phyloP scores from a whole-genome alignment of 495 filamentous ascomycete species.

The Oidiodendron maius region DNA sequence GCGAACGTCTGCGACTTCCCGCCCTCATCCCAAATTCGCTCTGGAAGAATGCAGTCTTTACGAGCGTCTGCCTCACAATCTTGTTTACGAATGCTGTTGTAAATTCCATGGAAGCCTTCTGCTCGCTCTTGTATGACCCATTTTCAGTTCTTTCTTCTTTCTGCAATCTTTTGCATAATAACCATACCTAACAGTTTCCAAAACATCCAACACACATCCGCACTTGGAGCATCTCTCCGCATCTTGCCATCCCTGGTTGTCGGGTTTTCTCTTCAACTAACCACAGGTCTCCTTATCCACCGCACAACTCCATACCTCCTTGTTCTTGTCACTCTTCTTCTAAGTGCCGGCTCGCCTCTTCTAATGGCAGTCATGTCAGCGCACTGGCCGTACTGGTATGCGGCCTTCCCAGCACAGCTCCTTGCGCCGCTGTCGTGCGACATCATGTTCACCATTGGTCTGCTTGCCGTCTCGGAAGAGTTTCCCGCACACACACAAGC shows the following conservation, averaged over 20 bases:
- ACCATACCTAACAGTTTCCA: slow-evolving; percentile 35
- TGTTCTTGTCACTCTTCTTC: slow-evolving; percentile 35
- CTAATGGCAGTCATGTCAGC: slow-evolving; percentile 42
- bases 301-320: slow-evolving; percentile 40
- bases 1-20: slow-evolving; percentile 32
- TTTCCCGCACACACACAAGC: slow-evolving; percentile 53
- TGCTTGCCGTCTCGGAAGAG: slow-evolving; percentile 49
- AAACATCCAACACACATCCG: slow-evolving; percentile 35
- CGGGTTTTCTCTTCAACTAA: slow-evolving; percentile 45
- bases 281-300: slow-evolving; percentile 49
- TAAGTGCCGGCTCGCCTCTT: slow-evolving; percentile 44
- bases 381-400: slow-evolving; percentile 51
- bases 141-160: background rate
- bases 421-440: slow-evolving; percentile 51
- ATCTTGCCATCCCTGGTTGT: slow-evolving; percentile 49
- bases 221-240: slow-evolving; percentile 42
- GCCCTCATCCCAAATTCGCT: slow-evolving; percentile 50
- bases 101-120: slow-evolving; percentile 45
- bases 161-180: background rate
- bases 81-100: slow-evolving; percentile 40
- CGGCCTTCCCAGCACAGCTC: slow-evolving; percentile 44
- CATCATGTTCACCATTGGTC: slow-evolving; percentile 54
- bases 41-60: slow-evolving; percentile 45
- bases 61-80: slow-evolving; percentile 45
- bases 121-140: slow-evolving; percentile 31